phyloP scores from a whole-genome alignment of 2,329 filamentous ascomycete species.

The Byssothecium circinans region DNA sequence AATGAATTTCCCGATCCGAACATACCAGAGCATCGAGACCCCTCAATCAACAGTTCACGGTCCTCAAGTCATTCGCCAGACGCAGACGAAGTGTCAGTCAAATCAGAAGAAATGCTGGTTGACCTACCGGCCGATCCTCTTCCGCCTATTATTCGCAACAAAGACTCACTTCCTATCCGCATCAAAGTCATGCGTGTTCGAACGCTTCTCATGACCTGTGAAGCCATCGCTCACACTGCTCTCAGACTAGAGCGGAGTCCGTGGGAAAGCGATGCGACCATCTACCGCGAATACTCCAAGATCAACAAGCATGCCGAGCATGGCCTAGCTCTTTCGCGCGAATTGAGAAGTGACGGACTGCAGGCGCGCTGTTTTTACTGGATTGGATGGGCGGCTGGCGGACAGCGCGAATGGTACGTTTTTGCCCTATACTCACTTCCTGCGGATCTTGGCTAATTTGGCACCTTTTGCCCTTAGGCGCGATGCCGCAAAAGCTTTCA shows the following conservation, averaged over 20 bases:
- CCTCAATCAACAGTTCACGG: no score
- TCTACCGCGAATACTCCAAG: not conserved
- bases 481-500: slow-evolving; percentile 6
- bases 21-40: no score
- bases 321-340: slow-evolving; percentile 7
- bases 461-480: no score
- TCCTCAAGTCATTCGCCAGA: no score
- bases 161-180: not conserved
- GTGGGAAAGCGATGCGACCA: no score
- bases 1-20: no score
- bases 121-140: not conserved
- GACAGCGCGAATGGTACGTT: slow-evolving; percentile 7
- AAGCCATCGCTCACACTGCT: slow-evolving; percentile 9
- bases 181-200: slow-evolving; percentile 8
- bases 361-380: slow-evolving; percentile 24
- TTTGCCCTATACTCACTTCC: no score
- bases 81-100: no score
- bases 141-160: not conserved
- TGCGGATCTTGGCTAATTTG: no score
- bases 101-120: no score
- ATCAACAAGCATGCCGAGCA: slow-evolving; percentile 1
- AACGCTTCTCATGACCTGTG: slow-evolving; percentile 18
- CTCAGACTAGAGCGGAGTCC: slow-evolving; percentile 3
- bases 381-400: slow-evolving; percentile 17
- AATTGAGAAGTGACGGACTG: slow-evolving; percentile 10